Conservation (phyloP, 345 rosid genomes). For the Citrus mangshanensis region DNA sequence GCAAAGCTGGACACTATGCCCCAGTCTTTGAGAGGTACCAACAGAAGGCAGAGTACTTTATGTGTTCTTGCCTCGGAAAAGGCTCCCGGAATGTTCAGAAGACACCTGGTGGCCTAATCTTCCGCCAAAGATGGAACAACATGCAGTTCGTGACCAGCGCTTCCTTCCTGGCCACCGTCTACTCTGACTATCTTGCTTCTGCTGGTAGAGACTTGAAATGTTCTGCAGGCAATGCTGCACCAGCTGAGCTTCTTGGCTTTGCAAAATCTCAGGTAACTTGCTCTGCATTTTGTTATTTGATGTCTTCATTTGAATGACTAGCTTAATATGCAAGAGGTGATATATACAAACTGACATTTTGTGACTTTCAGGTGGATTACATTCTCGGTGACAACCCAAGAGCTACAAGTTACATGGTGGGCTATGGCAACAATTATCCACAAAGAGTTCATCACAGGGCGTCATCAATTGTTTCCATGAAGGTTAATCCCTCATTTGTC, state of each 20-base stretch:
- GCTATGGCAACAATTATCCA: conserved; percentile 92
- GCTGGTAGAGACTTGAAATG: conserved; percentile 55
- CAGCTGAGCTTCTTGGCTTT: conserved; percentile 66
- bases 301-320: neutral
- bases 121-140: conserved; percentile 93
- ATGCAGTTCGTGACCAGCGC: conserved; percentile 94
- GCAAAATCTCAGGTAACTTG: conserved; percentile 79
- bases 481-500: conserved; percentile 61
- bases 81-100: conserved; percentile 57
- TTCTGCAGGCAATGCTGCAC: conserved; percentile 54
- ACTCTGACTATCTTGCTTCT: conserved; percentile 85
- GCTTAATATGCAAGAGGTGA: neutral
- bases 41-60: conserved; percentile 81
- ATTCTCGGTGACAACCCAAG: conserved; percentile 97
- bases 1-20: conserved; percentile 64
- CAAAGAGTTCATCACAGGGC: conserved; percentile 88
- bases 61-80: conserved; percentile 87
- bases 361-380: conserved; percentile 66
- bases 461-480: conserved; percentile 82
- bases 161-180: conserved; percentile 69
- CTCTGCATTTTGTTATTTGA: neutral
- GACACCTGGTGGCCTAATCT: conserved; percentile 91
- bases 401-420: conserved; percentile 97
- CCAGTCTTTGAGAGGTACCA: conserved; percentile 71
- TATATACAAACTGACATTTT: neutral